Base-by-base conservation (phyloP, 1,284 basidiomycete genomes). In the Irpex sp. region DNA sequence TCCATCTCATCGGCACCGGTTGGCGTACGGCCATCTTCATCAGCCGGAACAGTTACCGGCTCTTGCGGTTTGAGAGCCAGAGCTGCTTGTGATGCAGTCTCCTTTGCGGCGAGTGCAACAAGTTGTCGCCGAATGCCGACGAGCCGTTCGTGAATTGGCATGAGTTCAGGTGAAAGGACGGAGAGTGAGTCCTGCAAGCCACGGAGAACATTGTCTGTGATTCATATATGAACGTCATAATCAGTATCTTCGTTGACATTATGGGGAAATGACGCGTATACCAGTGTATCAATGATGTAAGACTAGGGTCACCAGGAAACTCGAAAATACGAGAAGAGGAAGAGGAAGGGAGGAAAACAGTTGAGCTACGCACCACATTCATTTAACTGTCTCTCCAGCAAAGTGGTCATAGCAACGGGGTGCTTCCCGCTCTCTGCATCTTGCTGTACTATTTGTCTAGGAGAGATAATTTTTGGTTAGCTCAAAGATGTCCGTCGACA, bases 91-190 rank as follows among this genome's bases (percentile, higher is more conserved):
- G 66, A 62, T 4, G 72, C 73, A 5, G 72, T 72, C 65, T 75
- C 73, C 59, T 95, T 94, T 5, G 94, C 92, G 15, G 95, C 93
- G 49, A 98, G 84, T 1, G 93, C 86, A 47, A 93, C 94, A 21
- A 99, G 86, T 73, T 96, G 91, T 66, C 96, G 88, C 63, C 97
- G 88, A 61, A 98, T 84, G 26, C 85, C 87, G 54, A 99, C 91
- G 47, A 99, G 84, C 64, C 89, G 88, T 75, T 97, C 90, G 75
- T 97, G 95, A 59, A 95, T 86, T 0, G 95, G 94, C 9, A 93
- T 84, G 33, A 97, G 88, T 71, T 97, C 95, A 9, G 88, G 85
- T 0, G 92, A 94, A 46, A 97, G 83, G 15, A 94, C 90, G 1
- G 92, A 86, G 26, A 97, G 78, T 2, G 93, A 94, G n/a, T 90